These are phyloP conservation scores for Daldinia eschscholtzii DNA, from an alignment of 2,329 filamentous ascomycete genomes.

Conservation along the genomic window DNA sequence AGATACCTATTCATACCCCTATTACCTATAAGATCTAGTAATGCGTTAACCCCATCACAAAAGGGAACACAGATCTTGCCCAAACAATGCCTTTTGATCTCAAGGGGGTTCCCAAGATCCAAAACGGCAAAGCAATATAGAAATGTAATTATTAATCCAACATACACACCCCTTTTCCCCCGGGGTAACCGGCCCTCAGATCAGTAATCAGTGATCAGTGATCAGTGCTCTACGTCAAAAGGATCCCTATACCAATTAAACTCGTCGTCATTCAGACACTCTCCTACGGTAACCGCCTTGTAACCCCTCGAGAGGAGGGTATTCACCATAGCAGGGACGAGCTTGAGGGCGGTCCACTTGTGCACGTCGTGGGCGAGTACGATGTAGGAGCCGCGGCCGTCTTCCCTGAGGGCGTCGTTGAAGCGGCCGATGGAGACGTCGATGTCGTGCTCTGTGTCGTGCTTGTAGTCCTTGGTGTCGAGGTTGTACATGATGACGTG, in stretches of 20 bases:
- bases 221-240: not conserved
- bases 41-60: too few species aligned
- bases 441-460: conserved; percentile 23
- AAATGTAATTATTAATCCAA: too few species aligned
- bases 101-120: not conserved
- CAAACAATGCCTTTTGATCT: too few species aligned
- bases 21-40: too few species aligned
- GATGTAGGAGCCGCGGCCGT: conserved; percentile 45
- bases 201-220: not conserved
- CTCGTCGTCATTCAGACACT: conserved; percentile 43
- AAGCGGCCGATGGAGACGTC: conserved; percentile 15
- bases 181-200: not conserved
- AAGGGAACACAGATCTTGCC: too few species aligned
- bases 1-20: too few species aligned
- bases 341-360: conserved; percentile 39
- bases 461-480: conserved; percentile 51
- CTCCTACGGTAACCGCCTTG: conserved; percentile 44
- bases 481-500: conserved; percentile 44
- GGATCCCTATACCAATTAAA: conserved; percentile 45
- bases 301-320: conserved; percentile 38
- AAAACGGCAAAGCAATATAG: not conserved
- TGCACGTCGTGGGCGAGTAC: conserved; percentile 46
- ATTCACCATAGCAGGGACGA: conserved; percentile 43
- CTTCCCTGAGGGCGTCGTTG: not conserved
- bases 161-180: too few species aligned